Evolutionary conservation across 441 rosid species (phyloP).

Genomic region (Jatropha multifida): DNA sequence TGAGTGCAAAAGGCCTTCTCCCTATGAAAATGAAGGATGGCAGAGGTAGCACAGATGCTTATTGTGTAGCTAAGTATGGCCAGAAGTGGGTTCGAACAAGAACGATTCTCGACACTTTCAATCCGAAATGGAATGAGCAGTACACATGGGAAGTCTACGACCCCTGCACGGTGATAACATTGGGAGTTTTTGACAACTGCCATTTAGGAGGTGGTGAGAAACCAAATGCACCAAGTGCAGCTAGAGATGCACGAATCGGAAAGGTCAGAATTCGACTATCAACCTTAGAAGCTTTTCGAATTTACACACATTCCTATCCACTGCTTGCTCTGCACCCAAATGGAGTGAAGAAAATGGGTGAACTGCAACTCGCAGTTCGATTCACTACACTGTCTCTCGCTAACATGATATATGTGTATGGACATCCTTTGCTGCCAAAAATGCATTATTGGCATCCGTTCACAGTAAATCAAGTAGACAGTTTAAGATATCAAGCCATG

Average conservation of each 20-base stretch:
- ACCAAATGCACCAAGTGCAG: constrained; percentile 30
- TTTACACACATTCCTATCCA: constrained; percentile 85
- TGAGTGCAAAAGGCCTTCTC: constrained; percentile 77
- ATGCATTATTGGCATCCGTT: constrained; percentile 90
- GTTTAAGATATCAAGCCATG: constrained; percentile 84
- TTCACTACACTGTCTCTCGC: constrained; percentile 69
- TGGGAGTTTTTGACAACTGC: constrained; percentile 85
- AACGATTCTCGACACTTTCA: constrained; percentile 66
- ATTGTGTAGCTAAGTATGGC: constrained; percentile 92
- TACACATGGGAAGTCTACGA: constrained; percentile 97
- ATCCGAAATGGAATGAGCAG: constrained; percentile 91
- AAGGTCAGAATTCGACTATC: constrained; percentile 86
- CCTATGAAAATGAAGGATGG: constrained; percentile 82
- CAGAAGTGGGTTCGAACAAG: constrained; percentile 95
- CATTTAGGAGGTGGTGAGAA: constrained; percentile 61
- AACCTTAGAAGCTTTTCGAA: constrained; percentile 74
- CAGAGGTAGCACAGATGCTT: constrained; percentile 79
- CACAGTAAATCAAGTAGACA: constrained; percentile 79
- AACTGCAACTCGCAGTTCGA: constrained; percentile 75
- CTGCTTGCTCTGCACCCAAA: constrained; percentile 72
- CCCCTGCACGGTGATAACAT: constrained; percentile 80
- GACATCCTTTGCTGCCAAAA: constrained; percentile 80
- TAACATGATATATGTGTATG: constrained; percentile 74
- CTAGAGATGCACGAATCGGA: constrained; percentile 62
- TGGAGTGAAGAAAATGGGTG: constrained; percentile 86